These are phyloP conservation scores for Ilex paraguariensis DNA, from an alignment of 305 asterid species.

Conservation along the genomic window DNA sequence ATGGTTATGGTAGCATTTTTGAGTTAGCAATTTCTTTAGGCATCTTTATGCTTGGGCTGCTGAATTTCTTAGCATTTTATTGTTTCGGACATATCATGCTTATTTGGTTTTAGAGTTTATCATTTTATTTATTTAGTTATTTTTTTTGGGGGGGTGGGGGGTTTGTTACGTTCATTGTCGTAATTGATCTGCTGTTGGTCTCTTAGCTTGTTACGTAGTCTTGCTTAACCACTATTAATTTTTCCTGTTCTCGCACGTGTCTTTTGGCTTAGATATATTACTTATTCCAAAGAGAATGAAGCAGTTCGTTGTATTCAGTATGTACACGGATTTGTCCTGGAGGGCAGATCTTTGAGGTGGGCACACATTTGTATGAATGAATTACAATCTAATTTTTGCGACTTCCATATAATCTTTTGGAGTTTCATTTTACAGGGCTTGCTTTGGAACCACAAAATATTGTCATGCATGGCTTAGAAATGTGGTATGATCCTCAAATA, in stretches of 20 bases:
- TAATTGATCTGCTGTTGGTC: background rate
- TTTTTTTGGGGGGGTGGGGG: no score
- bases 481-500: conserved; percentile 45
- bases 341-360: conserved; percentile 76
- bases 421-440: conserved; percentile 63
- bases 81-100: no score
- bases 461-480: conserved; percentile 99
- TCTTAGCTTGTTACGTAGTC: background rate
- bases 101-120: no score
- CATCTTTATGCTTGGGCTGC: no score
- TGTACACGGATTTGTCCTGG: conserved; percentile 85
- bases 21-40: no score
- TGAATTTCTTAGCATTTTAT: no score
- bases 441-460: conserved; percentile 97
- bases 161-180: no score
- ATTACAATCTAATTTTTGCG: conserved; percentile 2
- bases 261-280: conserved; percentile 61
- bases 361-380: conserved; percentile 17
- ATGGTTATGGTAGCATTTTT: no score
- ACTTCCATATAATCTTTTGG: conserved; percentile 20
- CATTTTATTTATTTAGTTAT: background rate
- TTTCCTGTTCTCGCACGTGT: background rate
- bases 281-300: conserved; percentile 89
- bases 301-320: conserved; percentile 93
- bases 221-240: conserved; percentile 2